A percentile compares a stretch with the other conserved stretches of the same genome.
Evolutionary conservation across 1,139 yeast genomes (phyloP).

Genomic region (Suhomyces wounanorum): DNA sequence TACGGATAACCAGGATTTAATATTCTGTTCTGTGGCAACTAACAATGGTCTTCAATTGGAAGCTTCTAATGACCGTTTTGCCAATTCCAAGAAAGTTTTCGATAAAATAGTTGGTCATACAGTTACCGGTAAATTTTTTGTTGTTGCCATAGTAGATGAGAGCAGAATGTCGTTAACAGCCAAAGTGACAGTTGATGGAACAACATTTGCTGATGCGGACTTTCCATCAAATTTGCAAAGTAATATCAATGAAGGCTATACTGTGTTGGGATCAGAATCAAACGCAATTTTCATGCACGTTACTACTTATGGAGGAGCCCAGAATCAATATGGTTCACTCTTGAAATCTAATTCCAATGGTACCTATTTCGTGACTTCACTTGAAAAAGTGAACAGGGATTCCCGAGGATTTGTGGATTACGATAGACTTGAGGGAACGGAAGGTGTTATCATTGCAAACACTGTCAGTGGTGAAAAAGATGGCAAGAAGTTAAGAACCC

Average conservation of each 20-base stretch:
- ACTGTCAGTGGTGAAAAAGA: conserved; percentile 51
- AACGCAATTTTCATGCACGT: conserved; percentile 83
- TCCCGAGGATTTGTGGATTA: conserved; percentile 79
- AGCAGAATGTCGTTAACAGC: conserved; percentile 55
- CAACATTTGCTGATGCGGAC: conserved; percentile 70
- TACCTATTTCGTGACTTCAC: conserved; percentile 77
- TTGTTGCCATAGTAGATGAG: conserved; percentile 62
- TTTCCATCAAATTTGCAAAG: conserved; percentile 73
- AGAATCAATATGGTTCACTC: conserved; percentile 74
- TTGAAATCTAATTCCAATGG: conserved; percentile 95
- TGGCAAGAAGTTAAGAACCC: conserved; percentile 63
- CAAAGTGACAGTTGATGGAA: conserved; percentile 81
- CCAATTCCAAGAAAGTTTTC: conserved; percentile 38
- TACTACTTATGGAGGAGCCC: conserved; percentile 56
- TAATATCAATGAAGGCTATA: conserved; percentile 74
- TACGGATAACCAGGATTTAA: conserved; percentile 47
- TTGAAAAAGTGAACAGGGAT: conserved; percentile 77
- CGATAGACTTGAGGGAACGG: conserved; percentile 83
- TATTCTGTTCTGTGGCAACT: conserved; percentile 59
- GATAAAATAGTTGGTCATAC: conserved; percentile 67
- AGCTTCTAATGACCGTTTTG: conserved; percentile 58
- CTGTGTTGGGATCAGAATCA: conserved; percentile 75
- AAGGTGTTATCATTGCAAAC: conserved; percentile 81
- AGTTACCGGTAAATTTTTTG: conserved; percentile 62
- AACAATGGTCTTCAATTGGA: conserved; percentile 38